A percentile compares a stretch with the other conserved stretches of the same genome.
phyloP scores from a whole-genome alignment of 2,329 filamentous ascomycete genomes.

The Ophiocordyceps camponoti-leonardi region DNA sequence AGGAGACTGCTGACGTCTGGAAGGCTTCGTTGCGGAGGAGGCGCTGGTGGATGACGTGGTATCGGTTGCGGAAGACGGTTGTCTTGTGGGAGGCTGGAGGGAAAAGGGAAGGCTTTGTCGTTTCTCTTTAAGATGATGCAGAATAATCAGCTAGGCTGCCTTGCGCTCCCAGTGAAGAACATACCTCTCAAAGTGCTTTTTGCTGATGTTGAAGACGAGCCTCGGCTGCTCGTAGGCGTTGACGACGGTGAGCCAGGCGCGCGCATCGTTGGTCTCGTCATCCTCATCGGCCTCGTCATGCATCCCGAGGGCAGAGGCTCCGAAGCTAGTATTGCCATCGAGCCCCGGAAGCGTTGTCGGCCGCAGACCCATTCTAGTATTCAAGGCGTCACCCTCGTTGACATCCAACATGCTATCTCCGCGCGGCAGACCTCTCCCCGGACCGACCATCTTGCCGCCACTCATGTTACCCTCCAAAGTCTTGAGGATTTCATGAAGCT shows the following conservation, averaged over 20 bases:
- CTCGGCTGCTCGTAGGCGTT: conserved; percentile 75
- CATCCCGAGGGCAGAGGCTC: conserved; percentile 33
- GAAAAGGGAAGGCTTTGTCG: conserved; percentile 50
- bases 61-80: conserved; percentile 71
- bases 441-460: conserved; percentile 52
- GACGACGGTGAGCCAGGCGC: conserved; percentile 72
- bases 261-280: conserved; percentile 46
- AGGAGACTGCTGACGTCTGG: conserved; percentile 60
- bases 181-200: conserved; percentile 76
- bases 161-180: too few species aligned
- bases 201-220: conserved; percentile 55
- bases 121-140: conserved; percentile 27
- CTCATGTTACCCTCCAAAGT: conserved; percentile 75
- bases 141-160: conserved; percentile 14
- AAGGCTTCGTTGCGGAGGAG: conserved; percentile 88
- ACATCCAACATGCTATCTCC: conserved; percentile 46
- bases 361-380: conserved; percentile 38
- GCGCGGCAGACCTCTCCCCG: conserved; percentile 30
- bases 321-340: conserved; percentile 50
- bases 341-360: conserved; percentile 29
- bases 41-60: conserved; percentile 82
- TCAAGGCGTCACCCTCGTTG: conserved; percentile 31
- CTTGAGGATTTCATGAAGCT: conserved; percentile 69
- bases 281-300: conserved; percentile 40
- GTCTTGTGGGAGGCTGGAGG: conserved; percentile 71